Evolutionary conservation across 73 alveolate genomes (phyloP).

Genomic region (Uronychia binucleata): DNA sequence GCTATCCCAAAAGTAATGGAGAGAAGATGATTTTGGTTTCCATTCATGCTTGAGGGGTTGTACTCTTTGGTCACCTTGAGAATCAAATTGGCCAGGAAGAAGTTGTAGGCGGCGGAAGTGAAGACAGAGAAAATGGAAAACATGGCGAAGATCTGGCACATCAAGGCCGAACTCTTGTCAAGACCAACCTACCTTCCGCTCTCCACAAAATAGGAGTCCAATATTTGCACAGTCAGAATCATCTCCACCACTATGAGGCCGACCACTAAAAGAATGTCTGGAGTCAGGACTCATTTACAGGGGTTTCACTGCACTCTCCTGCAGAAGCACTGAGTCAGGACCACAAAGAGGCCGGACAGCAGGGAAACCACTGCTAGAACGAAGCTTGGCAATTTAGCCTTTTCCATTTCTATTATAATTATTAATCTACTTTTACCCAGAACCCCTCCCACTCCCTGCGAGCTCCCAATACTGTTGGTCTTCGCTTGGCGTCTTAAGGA

Average conservation of each 20-base stretch:
- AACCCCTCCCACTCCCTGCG: background rate
- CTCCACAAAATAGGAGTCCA: too few relatives aligned
- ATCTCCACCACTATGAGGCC: too few relatives aligned
- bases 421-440: background rate
- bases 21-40: slow-evolving; percentile 42
- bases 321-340: background rate
- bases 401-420: too few relatives aligned
- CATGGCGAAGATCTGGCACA: slow-evolving; percentile 54
- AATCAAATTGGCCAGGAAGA: slow-evolving; percentile 39
- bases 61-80: slow-evolving; percentile 47
- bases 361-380: background rate
- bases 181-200: too few relatives aligned
- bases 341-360: background rate
- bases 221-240: too few relatives aligned
- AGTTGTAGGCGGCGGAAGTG: slow-evolving; percentile 46
- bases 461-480: background rate
- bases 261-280: too few relatives aligned
- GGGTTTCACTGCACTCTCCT: background rate
- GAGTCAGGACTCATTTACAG: background rate
- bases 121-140: slow-evolving; percentile 44
- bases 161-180: too few relatives aligned
- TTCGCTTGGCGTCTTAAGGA: background rate
- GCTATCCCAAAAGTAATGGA: slow-evolving; percentile 53
- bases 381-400: background rate
- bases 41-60: slow-evolving; percentile 54